Conservation (phyloP, 1,284 basidiomycete genomes). For the Gastroboletus turbinatus region DNA sequence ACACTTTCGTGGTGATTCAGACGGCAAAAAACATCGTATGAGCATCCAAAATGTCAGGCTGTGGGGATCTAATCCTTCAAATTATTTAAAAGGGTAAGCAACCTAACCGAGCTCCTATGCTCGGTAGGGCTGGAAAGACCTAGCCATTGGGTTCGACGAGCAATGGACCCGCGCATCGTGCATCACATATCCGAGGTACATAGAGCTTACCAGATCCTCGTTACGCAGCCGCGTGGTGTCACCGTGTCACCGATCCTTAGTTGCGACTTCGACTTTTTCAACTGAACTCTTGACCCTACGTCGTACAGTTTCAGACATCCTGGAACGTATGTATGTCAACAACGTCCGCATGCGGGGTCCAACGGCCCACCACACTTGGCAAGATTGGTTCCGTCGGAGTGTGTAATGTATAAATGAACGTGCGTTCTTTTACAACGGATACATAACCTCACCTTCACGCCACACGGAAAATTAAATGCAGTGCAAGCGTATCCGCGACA, state of each 20-base stretch:
- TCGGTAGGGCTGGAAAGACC: neutral
- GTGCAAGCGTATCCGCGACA: too few relatives aligned
- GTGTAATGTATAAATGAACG: neutral
- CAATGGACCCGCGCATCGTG: neutral
- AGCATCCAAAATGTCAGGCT: neutral
- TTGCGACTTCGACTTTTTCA: neutral
- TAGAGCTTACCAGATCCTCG: neutral
- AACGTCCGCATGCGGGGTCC: too few relatives aligned
- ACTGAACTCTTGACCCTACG: neutral
- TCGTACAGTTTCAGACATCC: too few relatives aligned
- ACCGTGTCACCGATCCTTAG: too few relatives aligned
- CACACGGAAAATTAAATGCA: too few relatives aligned
- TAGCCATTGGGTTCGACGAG: neutral
- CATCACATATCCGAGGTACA: neutral
- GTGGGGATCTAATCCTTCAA: neutral
- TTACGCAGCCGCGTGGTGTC: neutral
- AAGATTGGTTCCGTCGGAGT: neutral
- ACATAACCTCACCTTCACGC: neutral
- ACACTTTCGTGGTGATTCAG: neutral
- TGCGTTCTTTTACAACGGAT: neutral
- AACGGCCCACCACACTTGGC: neutral
- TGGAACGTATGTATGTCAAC: too few relatives aligned
- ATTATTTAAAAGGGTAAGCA: neutral
- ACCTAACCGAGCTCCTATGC: neutral
- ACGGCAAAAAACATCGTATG: neutral